Evolutionary conservation across 345 rosid genomes (phyloP), one percentile per base, ranked within the genome.

Genomic region (Turnera subulata): DNA sequence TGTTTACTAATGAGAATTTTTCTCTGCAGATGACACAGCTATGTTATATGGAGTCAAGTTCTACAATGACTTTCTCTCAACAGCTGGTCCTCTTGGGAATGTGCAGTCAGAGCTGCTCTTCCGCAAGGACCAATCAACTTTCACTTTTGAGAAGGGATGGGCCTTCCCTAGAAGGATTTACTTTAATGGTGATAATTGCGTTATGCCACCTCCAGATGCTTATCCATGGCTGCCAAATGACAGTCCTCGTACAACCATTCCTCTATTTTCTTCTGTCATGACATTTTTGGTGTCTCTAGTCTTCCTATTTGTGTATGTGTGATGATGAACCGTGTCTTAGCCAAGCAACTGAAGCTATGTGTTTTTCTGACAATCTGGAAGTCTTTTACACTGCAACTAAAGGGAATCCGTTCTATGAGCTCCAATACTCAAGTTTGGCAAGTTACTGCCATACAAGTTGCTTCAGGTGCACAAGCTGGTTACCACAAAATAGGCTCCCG

Each of bases 181-280:
- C 26, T 69, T 69, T 46, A 69, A 69, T 47, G 74, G 74, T 11
- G 69, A 69, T 39, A 62, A 69, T 10, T 63, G 74, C 37, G 63
- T 69, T 6, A 69, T 63, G 74, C 74, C 74, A 25, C 61, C 74
- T 38, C 74, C 74, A 1, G 74, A 69, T 56, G 59, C 68, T 25
- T 69, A 69, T 55, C 69, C 69, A 50, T 63, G 67, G 64, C 21
- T 63, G 22, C 74, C 74, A 47, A 69, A 63, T 47, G 68, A 55
- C 38, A 15, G 62, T 62, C 50, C 63, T 39, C 56, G 53, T 5
- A 24, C 50, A 18, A 7, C 44, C 6, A 19, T 50, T 17, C 50
- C 73, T 6, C 46, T 61, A 17, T 20, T 61, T 24, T 15, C 46
- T 58, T 43, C 47, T 0, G 21, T 64, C 40, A n/a, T 68, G 21